phyloP scores from a whole-genome alignment of 495 filamentous ascomycete species.

The Penicillium bovifimosum region DNA sequence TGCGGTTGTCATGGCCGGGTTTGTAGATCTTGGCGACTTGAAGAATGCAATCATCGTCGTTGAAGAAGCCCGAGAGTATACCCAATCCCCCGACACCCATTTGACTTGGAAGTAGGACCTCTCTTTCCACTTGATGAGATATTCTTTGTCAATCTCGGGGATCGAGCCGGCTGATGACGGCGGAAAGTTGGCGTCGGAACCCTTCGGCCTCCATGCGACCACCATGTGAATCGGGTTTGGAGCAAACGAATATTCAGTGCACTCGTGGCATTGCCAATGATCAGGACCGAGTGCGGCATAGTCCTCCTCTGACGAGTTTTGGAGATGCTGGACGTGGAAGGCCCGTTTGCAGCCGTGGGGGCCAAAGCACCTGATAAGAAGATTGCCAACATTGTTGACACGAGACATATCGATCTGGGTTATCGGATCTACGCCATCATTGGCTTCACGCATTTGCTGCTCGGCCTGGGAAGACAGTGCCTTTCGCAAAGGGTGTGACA shows the following conservation, averaged over 20 bases:
- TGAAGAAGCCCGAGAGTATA: conserved; percentile 63
- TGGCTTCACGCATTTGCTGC: conserved; percentile 70
- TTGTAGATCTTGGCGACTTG: conserved; percentile 55
- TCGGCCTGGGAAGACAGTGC: conserved; percentile 72
- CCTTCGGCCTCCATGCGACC: conserved; percentile 79
- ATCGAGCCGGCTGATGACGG: conserved; percentile 47
- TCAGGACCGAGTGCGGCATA: conserved; percentile 44
- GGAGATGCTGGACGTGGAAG: conserved; percentile 77
- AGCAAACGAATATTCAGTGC: conserved; percentile 51
- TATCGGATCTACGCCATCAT: conserved; percentile 72
- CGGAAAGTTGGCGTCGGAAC: conserved; percentile 35
- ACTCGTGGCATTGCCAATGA: conserved; percentile 80
- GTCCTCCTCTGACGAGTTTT: conserved; percentile 28
- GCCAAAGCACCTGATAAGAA: conserved; percentile 72
- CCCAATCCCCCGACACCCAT: conserved; percentile 89
- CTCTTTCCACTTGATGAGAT: conserved; percentile 80
- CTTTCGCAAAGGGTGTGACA: conserved; percentile 63
- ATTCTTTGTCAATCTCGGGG: conserved; percentile 73
- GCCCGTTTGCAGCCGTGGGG: conserved; percentile 58
- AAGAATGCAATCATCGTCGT: conserved; percentile 69
- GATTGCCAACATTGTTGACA: conserved; percentile 67
- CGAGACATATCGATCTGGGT: conserved; percentile 53
- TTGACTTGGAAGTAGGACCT: conserved; percentile 70
- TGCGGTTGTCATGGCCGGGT: conserved; percentile 63
- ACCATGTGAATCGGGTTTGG: conserved; percentile 49